Conservation (phyloP, 441 rosid species). For the Erodium trifolium region DNA sequence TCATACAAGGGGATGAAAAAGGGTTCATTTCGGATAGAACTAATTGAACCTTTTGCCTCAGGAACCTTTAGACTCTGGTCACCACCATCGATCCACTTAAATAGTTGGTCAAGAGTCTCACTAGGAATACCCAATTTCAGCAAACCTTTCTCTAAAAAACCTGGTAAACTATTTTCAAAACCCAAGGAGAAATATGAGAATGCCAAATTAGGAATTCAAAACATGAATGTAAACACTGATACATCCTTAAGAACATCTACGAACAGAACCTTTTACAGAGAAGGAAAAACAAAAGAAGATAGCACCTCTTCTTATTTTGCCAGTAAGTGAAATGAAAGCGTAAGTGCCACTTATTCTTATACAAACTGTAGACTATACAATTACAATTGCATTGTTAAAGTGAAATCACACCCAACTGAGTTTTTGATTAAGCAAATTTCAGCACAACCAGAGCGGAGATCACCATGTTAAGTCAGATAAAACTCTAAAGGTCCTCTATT, state of each 20-base stretch:
- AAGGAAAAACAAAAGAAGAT: too few relatives aligned
- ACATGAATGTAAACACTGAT: background rate
- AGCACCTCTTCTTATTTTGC: too few relatives aligned
- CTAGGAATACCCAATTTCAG: slow-evolving; percentile 62
- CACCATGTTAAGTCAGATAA: background rate
- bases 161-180: slow-evolving; percentile 45
- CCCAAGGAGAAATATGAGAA: slow-evolving; percentile 7
- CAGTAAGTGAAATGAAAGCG: too few relatives aligned
- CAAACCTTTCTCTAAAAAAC: slow-evolving; percentile 52
- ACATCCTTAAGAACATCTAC: background rate
- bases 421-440: background rate
- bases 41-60: slow-evolving; percentile 65
- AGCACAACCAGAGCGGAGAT: background rate
- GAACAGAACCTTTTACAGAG: background rate
- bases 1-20: slow-evolving; percentile 87
- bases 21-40: slow-evolving; percentile 65
- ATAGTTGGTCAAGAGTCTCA: slow-evolving; percentile 45
- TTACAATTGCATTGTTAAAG: background rate
- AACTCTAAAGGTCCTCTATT: background rate
- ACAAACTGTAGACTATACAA: background rate
- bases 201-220: slow-evolving; percentile 12
- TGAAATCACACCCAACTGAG: background rate
- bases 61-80: slow-evolving; percentile 63
- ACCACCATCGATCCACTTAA: slow-evolving; percentile 43
- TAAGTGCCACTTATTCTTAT: background rate